Conservation (phyloP, 306 rosid genomes). For the Nissolia schottii region DNA sequence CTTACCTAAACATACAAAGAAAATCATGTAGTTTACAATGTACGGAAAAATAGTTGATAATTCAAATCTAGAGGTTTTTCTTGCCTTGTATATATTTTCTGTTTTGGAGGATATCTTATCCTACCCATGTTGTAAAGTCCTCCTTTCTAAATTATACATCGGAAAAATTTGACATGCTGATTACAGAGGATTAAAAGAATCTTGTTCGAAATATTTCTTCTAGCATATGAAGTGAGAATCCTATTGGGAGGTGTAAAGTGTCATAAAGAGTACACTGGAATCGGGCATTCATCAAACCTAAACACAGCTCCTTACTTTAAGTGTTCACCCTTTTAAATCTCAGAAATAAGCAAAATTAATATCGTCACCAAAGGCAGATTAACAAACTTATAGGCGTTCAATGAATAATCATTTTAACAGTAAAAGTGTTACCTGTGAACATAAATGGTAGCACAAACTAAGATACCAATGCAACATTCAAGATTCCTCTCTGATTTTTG, state of each 20-base stretch:
- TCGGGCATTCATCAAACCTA: not conserved
- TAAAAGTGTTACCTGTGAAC: conserved; percentile 25
- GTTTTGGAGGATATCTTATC: not conserved
- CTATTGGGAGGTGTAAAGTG: not conserved
- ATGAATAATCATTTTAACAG: not conserved
- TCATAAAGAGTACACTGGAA: not conserved
- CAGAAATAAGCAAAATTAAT: not conserved
- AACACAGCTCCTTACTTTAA: not conserved
- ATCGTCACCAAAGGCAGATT: not conserved
- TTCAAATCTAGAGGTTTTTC: not conserved
- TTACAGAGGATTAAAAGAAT: not conserved
- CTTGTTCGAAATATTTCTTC: not conserved
- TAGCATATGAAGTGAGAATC: conserved; percentile 1
- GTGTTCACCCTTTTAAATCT: not conserved
- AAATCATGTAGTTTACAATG: not conserved
- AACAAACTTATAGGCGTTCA: not conserved
- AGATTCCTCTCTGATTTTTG: conserved; percentile 26
- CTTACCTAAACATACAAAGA: not conserved
- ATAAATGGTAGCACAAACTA: not conserved
- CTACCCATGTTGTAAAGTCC: not conserved
- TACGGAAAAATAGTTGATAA: not conserved
- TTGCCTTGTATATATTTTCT: not conserved
- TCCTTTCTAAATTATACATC: not conserved
- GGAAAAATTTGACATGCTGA: not conserved
- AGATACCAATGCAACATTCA: conserved; percentile 22